A percentile compares a stretch with the other conserved stretches of the same genome.
These are phyloP conservation scores for Paraphoma chrysanthemicola DNA, from an alignment of 2,329 filamentous ascomycete species.

Conservation along the genomic window DNA sequence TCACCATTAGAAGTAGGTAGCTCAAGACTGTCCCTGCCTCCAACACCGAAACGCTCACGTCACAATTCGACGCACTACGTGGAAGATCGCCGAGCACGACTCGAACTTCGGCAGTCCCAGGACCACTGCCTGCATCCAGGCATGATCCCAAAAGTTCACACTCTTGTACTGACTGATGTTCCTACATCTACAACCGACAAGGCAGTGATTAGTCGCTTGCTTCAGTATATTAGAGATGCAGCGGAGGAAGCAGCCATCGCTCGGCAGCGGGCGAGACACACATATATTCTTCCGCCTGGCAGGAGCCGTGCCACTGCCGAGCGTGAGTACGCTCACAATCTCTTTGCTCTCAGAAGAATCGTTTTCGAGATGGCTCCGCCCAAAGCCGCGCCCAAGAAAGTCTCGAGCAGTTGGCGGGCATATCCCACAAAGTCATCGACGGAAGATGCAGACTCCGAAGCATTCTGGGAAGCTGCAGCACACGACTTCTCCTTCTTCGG, in stretches of 20 bases:
- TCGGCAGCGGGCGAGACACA: slow-evolving; percentile 59
- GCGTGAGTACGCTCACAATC: slow-evolving; percentile 55
- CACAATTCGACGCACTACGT: slow-evolving; percentile 32
- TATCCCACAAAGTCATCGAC: slow-evolving; percentile 62
- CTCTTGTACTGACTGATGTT: slow-evolving; percentile 64
- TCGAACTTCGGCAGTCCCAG: slow-evolving; percentile 42
- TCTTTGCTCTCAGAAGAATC: slow-evolving; percentile 64
- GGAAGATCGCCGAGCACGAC: slow-evolving; percentile 36
- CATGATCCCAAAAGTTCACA: slow-evolving; percentile 61
- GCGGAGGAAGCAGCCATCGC: slow-evolving; percentile 63
- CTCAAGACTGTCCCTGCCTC: background rate
- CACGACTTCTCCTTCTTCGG: slow-evolving; percentile 69
- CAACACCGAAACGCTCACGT: slow-evolving; percentile 16
- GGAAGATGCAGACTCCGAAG: slow-evolving; percentile 65
- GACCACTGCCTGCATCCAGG: slow-evolving; percentile 58
- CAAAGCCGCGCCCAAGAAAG: slow-evolving; percentile 34
- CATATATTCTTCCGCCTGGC: slow-evolving; percentile 66
- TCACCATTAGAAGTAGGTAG: slow-evolving; percentile 5
- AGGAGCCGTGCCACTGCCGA: slow-evolving; percentile 58
- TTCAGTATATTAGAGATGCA: slow-evolving; percentile 63
- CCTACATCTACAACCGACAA: slow-evolving; percentile 56
- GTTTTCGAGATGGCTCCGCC: slow-evolving; percentile 58
- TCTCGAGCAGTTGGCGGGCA: slow-evolving; percentile 54
- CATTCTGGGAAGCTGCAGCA: slow-evolving; percentile 65
- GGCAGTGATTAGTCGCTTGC: slow-evolving; percentile 50